Evolutionary conservation across 441 rosid species (phyloP).

Genomic region (Croton setiger): DNA sequence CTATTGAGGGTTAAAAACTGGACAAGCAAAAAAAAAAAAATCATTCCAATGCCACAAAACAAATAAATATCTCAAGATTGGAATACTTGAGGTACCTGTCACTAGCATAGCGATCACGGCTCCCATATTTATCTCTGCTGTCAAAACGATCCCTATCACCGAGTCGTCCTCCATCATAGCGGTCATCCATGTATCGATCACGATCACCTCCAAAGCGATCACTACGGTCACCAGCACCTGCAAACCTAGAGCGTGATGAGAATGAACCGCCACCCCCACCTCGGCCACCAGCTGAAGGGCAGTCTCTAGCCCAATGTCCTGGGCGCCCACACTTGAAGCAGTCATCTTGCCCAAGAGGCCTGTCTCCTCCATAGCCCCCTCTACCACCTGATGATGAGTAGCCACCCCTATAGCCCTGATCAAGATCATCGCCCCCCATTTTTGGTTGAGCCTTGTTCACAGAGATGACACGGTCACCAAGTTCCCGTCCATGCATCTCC

Average conservation of each 20-base stretch:
- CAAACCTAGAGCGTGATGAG: slow-evolving; percentile 73
- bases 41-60: not conserved
- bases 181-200: slow-evolving; percentile 74
- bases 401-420: slow-evolving; percentile 77
- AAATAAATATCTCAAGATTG: not conserved
- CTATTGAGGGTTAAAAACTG: not conserved
- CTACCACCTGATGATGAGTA: slow-evolving; percentile 62
- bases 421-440: slow-evolving; percentile 65
- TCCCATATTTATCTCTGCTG: slow-evolving; percentile 61
- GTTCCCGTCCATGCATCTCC: slow-evolving; percentile 93
- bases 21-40: not conserved
- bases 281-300: slow-evolving; percentile 81
- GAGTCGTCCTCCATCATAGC: slow-evolving; percentile 79
- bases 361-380: slow-evolving; percentile 65
- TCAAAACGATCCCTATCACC: slow-evolving; percentile 84
- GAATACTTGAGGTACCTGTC: slow-evolving; percentile 55
- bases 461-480: slow-evolving; percentile 83
- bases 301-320: slow-evolving; percentile 98
- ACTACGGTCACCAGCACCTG: slow-evolving; percentile 64
- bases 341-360: slow-evolving; percentile 73
- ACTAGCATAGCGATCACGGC: slow-evolving; percentile 62
- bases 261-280: slow-evolving; percentile 59
- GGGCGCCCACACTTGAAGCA: slow-evolving; percentile 93
- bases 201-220: slow-evolving; percentile 75
- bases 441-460: slow-evolving; percentile 98